Evolutionary conservation across 805 yeast species (phyloP), one percentile per base, ranked within the genome.

Genomic region (Saccharomyces mikatae): DNA sequence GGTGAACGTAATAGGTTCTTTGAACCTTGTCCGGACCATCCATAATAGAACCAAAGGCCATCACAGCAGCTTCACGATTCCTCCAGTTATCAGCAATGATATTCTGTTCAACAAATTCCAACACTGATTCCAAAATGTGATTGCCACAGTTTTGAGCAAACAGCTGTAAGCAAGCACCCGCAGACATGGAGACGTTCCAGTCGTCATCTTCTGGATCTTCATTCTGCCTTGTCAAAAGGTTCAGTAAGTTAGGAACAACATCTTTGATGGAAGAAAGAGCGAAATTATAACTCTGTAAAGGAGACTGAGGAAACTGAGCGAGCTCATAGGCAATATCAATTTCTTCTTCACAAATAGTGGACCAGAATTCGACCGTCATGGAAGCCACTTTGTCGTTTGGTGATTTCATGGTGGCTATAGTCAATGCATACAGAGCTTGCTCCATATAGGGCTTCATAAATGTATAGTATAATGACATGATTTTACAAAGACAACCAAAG

Each of bases 281-380:
- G 74, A 94, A 94, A 66, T 89, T 86, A 73, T 76, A 91, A 56
- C 83, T 78, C 47, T 76, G 74, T 48, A 81, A 72, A 17, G 74
- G 72, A 50, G 78, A 76, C 53, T 77, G 78, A 48, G 81, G 81
- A 62, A 69, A 76, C 61, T 86, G 90, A 49, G 83, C 84, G 59
- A 80, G 76, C 66, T 84, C 88, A 56, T 81, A 71, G 17, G 86
- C 81, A 56, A 88, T 83, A 59, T 89, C 97, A 58, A 87, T 78
- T 72, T 94, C 99, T 67, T 87, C 97, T 74, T 94, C 99, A 75
- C 98, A 91, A n/a, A 94, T 94, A n/a, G 99, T 89, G 56, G 92
- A 84, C 99, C 99, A 94, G 70, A 94, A 92, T 74, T 94, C 99
- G 55, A 94, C 94, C 30, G 99, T 97, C 97, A 92, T 91, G 68